phyloP scores from a whole-genome alignment of 192 early-diverging fungal genomes.

The Rhizophlyctis rosea region DNA sequence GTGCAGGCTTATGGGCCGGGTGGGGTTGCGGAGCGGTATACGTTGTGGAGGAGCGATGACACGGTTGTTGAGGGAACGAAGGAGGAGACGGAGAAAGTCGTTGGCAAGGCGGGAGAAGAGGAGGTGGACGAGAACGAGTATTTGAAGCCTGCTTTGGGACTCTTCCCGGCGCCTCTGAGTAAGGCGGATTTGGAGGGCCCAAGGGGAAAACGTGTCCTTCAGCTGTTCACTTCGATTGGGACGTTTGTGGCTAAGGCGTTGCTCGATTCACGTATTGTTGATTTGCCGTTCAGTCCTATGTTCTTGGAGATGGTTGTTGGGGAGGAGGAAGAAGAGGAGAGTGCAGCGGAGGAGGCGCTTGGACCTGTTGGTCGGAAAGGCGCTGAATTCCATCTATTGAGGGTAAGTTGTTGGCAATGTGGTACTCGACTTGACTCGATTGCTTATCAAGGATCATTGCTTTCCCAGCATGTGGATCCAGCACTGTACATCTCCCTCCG shows the following conservation, averaged over 20 bases:
- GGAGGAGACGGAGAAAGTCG: neutral
- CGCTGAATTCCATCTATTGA: conserved; percentile 26
- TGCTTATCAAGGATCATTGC: conserved; percentile 10
- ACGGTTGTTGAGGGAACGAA: conserved; percentile 1
- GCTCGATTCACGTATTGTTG: conserved; percentile 81
- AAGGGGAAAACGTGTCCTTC: conserved; percentile 41
- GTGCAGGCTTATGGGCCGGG: conserved; percentile 19
- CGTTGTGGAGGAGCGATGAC: conserved; percentile 69
- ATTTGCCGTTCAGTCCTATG: conserved; percentile 70
- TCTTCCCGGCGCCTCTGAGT: conserved; percentile 34
- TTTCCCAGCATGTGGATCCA: conserved; percentile 58
- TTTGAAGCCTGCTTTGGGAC: conserved; percentile 29
- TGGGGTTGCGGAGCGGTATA: conserved; percentile 38
- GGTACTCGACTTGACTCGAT: neutral
- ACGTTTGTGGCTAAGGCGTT: conserved; percentile 86
- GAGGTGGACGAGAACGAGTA: neutral
- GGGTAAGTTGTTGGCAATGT: too few species aligned
- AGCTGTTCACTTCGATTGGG: conserved; percentile 72
- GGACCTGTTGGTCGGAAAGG: conserved; percentile 7
- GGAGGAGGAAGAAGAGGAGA: conserved; percentile 38
- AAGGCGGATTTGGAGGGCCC: conserved; percentile 19
- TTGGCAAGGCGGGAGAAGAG: neutral
- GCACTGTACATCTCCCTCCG: conserved; percentile 63
- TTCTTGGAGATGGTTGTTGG: conserved; percentile 73
- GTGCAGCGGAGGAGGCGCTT: conserved; percentile 11